Conservation (phyloP, 2,329 filamentous ascomycete species). For the Emergomyces orientalis region DNA sequence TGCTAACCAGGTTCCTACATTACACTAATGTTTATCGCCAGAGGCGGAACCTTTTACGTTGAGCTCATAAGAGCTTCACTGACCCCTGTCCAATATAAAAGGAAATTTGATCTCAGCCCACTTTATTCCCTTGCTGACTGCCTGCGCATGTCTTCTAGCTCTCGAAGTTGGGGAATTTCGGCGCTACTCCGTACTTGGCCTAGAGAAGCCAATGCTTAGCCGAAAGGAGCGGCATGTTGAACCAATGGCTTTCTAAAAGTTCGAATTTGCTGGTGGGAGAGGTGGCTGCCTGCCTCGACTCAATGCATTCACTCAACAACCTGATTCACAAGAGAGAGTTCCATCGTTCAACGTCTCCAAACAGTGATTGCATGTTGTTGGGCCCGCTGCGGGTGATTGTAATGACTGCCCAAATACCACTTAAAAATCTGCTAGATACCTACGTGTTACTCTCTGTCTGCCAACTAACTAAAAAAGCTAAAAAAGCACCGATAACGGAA, state of each 20-base stretch:
- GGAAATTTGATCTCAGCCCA: background rate
- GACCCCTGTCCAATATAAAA: background rate
- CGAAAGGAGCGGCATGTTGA: too few species aligned
- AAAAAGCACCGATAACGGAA: background rate
- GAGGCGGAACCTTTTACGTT: background rate
- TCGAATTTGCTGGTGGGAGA: background rate
- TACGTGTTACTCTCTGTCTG: background rate
- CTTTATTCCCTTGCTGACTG: background rate
- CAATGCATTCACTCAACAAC: background rate
- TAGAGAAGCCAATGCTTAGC: too few species aligned
- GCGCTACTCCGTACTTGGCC: too few species aligned
- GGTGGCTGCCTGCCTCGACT: too few species aligned
- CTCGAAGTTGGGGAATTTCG: too few species aligned
- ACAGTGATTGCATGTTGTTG: background rate
- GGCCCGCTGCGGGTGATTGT: background rate
- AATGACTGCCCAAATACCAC: background rate
- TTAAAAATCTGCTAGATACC: background rate
- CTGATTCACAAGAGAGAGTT: background rate
- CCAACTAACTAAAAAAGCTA: background rate
- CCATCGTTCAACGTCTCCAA: background rate
- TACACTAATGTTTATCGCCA: background rate
- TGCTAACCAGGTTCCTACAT: background rate
- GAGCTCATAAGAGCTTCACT: background rate
- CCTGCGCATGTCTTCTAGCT: background rate
- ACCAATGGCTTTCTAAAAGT: background rate